phyloP scores from a whole-genome alignment of 2,329 filamentous ascomycete species.

The Sclerotinia glacialis region DNA sequence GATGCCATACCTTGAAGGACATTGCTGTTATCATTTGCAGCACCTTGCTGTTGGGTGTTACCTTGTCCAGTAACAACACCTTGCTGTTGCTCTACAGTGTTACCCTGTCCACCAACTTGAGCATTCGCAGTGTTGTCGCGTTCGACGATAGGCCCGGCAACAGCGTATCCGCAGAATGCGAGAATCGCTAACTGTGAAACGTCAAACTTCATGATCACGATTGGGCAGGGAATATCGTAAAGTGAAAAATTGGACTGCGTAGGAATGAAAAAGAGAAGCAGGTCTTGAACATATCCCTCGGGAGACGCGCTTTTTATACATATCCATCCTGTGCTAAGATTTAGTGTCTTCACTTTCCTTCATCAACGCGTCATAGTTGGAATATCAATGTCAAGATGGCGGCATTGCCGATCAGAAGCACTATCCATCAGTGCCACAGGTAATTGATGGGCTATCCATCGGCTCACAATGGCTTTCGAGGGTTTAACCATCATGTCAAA shows the following conservation, averaged over 20 bases:
- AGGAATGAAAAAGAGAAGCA: not conserved
- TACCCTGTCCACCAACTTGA: not conserved
- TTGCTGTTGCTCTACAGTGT: not conserved
- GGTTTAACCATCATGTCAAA: too few relatives aligned
- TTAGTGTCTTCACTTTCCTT: not conserved
- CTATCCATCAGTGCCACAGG: not conserved
- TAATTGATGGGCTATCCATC: too few relatives aligned
- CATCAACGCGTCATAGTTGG: not conserved
- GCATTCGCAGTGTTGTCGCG: not conserved
- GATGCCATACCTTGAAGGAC: not conserved
- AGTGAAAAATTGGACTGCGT: not conserved
- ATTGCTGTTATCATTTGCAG: not conserved
- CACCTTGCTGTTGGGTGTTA: not conserved
- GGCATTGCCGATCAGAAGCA: too few relatives aligned
- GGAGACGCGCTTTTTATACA: not conserved
- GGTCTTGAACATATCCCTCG: accelerated
- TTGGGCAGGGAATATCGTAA: not conserved
- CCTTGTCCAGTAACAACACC: not conserved
- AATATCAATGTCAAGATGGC: not conserved
- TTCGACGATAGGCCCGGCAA: not conserved
- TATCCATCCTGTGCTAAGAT: too few relatives aligned
- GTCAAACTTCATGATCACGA: slow-evolving; percentile 5
- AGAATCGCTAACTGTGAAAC: not conserved
- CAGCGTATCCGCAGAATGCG: not conserved
- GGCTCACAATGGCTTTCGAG: too few relatives aligned